These are phyloP conservation scores for Ophiorrhiza pumila DNA, from an alignment of 257 asterid genomes.

Conservation along the genomic window DNA sequence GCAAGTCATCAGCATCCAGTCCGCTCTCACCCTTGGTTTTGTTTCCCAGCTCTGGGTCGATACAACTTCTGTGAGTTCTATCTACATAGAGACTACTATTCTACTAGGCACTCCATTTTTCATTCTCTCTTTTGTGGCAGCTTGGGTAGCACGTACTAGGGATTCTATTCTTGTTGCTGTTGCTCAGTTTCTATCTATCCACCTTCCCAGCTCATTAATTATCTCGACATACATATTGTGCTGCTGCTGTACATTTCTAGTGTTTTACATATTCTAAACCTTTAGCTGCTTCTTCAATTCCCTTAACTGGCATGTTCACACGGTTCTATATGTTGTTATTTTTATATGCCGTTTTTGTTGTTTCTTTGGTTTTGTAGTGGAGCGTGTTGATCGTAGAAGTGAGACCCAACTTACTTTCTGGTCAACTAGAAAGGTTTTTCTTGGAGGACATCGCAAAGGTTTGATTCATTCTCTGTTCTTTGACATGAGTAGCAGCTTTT, in stretches of 20 bases:
- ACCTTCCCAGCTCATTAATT: too few species aligned
- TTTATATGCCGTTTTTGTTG: not conserved
- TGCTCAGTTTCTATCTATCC: too few species aligned
- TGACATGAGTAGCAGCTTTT: not conserved
- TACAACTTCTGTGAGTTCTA: slow-evolving; percentile 46
- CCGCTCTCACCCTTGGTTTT: slow-evolving; percentile 60
- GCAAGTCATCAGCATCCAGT: slow-evolving; percentile 64
- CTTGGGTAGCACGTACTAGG: too few species aligned
- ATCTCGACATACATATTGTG: too few species aligned
- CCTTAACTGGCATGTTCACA: not conserved
- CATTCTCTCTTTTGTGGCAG: too few species aligned
- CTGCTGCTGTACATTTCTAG: too few species aligned
- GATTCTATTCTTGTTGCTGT: too few species aligned
- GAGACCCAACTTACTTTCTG: slow-evolving; percentile 60
- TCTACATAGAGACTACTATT: not conserved
- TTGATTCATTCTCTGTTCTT: slow-evolving; percentile 8
- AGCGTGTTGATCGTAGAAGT: slow-evolving; percentile 44
- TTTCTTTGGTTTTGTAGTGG: slow-evolving; percentile 15
- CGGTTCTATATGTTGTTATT: too few species aligned
- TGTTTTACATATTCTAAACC: too few species aligned
- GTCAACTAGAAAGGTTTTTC: slow-evolving; percentile 52
- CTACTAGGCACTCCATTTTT: not conserved
- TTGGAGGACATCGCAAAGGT: slow-evolving; percentile 58
- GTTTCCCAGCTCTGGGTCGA: slow-evolving; percentile 77
- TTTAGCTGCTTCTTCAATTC: too few species aligned